Conservation (phyloP, 2,329 filamentous ascomycete genomes). For the Ilyonectria robusta region DNA sequence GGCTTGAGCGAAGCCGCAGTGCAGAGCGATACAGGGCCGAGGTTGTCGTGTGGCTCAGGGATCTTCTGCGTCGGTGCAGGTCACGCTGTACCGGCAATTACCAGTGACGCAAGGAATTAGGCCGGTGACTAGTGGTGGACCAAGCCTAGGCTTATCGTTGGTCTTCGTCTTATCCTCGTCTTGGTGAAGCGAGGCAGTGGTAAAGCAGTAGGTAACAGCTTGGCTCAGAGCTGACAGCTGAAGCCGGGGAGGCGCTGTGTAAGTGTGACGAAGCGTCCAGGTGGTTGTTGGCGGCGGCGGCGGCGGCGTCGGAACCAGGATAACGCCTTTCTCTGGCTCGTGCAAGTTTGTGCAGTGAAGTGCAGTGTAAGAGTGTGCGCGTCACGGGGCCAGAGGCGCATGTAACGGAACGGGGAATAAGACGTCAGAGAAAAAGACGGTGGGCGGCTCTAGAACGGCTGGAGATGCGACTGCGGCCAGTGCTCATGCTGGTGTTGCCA, state of each 20-base stretch:
- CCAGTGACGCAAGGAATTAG: neutral
- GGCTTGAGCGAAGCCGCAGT: conserved; percentile 14
- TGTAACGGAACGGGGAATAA: conserved; percentile 35
- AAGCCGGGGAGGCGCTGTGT: conserved; percentile 42
- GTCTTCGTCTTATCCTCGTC: conserved; percentile 14
- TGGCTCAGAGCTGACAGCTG: conserved; percentile 40
- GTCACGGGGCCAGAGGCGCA: conserved; percentile 39
- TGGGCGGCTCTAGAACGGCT: conserved; percentile 29
- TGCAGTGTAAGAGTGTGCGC: conserved; percentile 37
- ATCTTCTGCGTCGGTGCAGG: conserved; percentile 2
- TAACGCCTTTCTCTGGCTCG: conserved; percentile 27
- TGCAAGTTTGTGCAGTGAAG: conserved; percentile 19
- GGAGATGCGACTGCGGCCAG: conserved; percentile 41
- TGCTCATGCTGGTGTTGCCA: conserved; percentile 37
- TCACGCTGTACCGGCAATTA: neutral
- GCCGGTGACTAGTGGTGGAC: neutral
- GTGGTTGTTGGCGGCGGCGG: conserved; percentile 29
- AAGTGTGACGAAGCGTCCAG: conserved; percentile 45
- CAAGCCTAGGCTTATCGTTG: neutral
- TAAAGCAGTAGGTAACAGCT: conserved; percentile 37
- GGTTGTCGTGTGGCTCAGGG: conserved; percentile 17
- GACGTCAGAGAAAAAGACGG: conserved; percentile 43
- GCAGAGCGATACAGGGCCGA: conserved; percentile 16
- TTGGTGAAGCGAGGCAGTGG: conserved; percentile 38
- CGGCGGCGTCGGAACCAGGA: conserved; percentile 28